Base-by-base conservation (phyloP, 345 rosid genomes). In the Hibiscus trionum region DNA sequence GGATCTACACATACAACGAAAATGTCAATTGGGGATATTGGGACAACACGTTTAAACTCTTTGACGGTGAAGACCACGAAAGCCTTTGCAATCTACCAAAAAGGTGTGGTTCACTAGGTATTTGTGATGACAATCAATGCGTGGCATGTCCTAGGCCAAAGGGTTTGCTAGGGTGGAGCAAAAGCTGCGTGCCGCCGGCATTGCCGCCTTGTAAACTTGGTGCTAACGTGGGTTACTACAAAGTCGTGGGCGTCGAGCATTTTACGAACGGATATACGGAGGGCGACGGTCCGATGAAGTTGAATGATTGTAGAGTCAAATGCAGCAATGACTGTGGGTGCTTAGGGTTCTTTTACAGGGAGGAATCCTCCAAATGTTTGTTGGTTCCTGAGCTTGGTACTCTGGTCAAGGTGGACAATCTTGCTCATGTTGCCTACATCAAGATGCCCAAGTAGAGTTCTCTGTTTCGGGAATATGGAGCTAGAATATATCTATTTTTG, bases 281-380 rank as follows among this genome's bases (percentile, higher is more conserved):
- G 29, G 83, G 82, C 27, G 75, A 73, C 17, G 78, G 78, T 17
- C 68, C 78, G 4, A 61, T 57, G 77, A 78, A 70, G 66, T 71
- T 70, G 33, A 44, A 37, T 15, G 52, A 76, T 9, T 82, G 87
- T 68, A 75, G 74, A 49, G 63, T 46, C 6, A 80, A 69, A 74
- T 87, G 88, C 31, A 62, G 66, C 15, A 61, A 59, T 56, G 85
- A 82, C 31, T 74, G 82, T 61, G 77, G 80, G 71, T 82, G 81
- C 63, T 53, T 72, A 66, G 82, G 81, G 11, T 82, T 68, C 11
- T 68, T 79, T 44, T 79, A 77, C 60, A 67, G 71, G 68, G 72
- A 66, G 62, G 71, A 61, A 27, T 69, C 62, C 0, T 79, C 68
- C 4, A 79, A 47, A 39, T 82, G 82, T 62, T 77, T 66, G 70